These are phyloP conservation scores for Pseudoturritis turrita DNA, from an alignment of 345 rosid genomes.

Conservation along the genomic window DNA sequence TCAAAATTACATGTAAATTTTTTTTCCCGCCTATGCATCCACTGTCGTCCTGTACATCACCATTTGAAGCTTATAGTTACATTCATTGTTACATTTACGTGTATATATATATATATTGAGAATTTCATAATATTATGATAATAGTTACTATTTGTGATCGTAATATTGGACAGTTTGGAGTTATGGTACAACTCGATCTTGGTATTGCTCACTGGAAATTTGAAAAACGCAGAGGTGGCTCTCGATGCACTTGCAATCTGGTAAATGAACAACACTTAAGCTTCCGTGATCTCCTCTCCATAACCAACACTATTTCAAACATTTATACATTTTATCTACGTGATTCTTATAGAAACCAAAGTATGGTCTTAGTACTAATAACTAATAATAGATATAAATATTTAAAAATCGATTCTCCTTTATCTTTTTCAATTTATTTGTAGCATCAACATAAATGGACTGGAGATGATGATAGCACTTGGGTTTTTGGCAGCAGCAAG, in stretches of 20 bases:
- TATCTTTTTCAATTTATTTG: neutral
- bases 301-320: neutral
- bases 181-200: slow-evolving; percentile 81
- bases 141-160: neutral
- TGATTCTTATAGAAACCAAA: neutral
- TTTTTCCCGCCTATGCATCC: too few species aligned
- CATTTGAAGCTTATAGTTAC: too few species aligned
- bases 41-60: too few species aligned
- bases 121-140: neutral
- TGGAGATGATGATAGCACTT: slow-evolving; percentile 80
- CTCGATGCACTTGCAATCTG: slow-evolving; percentile 82
- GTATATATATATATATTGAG: neutral
- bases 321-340: neutral
- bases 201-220: slow-evolving; percentile 60
- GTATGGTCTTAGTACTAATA: neutral
- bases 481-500: slow-evolving; percentile 79
- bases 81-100: neutral
- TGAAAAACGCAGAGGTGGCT: slow-evolving; percentile 64
- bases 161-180: slow-evolving; percentile 50
- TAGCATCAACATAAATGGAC: slow-evolving; percentile 70
- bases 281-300: neutral
- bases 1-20: too few species aligned
- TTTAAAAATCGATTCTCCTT: neutral
- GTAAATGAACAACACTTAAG: slow-evolving; percentile 32
- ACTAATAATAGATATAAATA: neutral